Base-by-base conservation (phyloP, 345 rosid genomes). In the Noccaea bulbosa region DNA sequence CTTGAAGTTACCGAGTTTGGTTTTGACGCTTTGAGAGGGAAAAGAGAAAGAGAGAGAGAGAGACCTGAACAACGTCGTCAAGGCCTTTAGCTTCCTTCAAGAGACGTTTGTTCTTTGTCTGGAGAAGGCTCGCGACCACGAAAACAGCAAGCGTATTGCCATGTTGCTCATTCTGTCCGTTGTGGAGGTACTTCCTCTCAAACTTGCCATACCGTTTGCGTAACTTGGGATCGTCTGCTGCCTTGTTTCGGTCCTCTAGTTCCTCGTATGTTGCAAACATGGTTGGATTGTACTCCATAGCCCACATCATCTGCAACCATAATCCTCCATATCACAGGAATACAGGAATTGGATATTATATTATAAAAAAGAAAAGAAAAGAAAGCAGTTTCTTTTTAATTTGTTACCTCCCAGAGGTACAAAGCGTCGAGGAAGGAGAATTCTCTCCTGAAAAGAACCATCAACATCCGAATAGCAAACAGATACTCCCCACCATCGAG, bases 401-500 rank as follows among this genome's bases (percentile, higher is more conserved):
- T 74, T 46, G 81, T 86, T 83, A 91, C 98, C 97, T 94, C 97
- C 97, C 97, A 94, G 72, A 91, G 97, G 78, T 91, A 88, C 74
- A 94, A 77, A 4, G 93, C 71, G 73, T 94, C 96, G 20, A 79
- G 79, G 77, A 93, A 93, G 44, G 97, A 87, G 78, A 91, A 91
- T 58, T 93, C 99, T 82, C 99, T 85, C 69, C 99, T 85, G 67
- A 91, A 91, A 69, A 93, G 93, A 41, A 93, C 99, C 97, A 93
- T 93, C 69, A 91, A 77, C 99, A 91, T 93, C 70, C 96, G 87
- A 72, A 93, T 82, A 14, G 99, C 97, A 83, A 93, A 93, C 66
- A 93, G 67, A 78, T 91, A 93, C 80, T 91, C 90, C 7, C 97
- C 98, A 45, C 94, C 97, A 75, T 86, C 95, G 3, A 93, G 87